Conservation (phyloP, 306 rosid species). For the Prunus kanzakura region DNA sequence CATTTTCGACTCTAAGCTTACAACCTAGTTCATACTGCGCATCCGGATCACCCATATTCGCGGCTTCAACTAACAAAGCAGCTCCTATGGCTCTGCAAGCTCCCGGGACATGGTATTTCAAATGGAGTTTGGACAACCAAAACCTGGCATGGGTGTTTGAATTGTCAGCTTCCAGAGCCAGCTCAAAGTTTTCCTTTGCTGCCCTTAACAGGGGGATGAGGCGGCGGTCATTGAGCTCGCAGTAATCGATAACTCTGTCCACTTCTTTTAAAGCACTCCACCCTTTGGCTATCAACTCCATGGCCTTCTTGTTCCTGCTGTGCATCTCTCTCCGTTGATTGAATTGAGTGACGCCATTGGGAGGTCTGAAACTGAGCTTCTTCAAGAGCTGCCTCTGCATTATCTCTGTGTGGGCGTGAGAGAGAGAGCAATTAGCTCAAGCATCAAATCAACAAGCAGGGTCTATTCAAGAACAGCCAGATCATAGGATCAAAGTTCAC, state of each 20-base stretch:
- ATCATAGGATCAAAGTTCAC: no score
- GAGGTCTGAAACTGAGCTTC: constrained; percentile 25
- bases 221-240: constrained; percentile 72
- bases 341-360: constrained; percentile 41
- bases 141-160: constrained; percentile 75
- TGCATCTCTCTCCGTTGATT: constrained; percentile 72
- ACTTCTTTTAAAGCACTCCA: constrained; percentile 88
- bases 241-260: constrained; percentile 79
- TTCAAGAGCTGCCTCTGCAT: constrained; percentile 37
- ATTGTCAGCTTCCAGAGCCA: constrained; percentile 86
- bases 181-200: constrained; percentile 89
- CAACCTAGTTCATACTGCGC: constrained; percentile 90
- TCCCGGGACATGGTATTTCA: constrained; percentile 91
- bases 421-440: no score
- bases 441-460: no score
- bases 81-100: constrained; percentile 77
- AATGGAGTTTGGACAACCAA: constrained; percentile 86
- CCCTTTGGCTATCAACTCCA: constrained; percentile 84
- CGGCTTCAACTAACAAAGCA: constrained; percentile 87
- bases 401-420: constrained; percentile 1
- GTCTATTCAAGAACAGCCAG: no score
- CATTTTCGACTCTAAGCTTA: constrained; percentile 77
- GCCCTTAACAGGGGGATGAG: constrained; percentile 82
- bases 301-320: constrained; percentile 79
- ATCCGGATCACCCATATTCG: constrained; percentile 84